phyloP scores from a whole-genome alignment of 2,329 filamentous ascomycete genomes.

The Penicillium sp. region DNA sequence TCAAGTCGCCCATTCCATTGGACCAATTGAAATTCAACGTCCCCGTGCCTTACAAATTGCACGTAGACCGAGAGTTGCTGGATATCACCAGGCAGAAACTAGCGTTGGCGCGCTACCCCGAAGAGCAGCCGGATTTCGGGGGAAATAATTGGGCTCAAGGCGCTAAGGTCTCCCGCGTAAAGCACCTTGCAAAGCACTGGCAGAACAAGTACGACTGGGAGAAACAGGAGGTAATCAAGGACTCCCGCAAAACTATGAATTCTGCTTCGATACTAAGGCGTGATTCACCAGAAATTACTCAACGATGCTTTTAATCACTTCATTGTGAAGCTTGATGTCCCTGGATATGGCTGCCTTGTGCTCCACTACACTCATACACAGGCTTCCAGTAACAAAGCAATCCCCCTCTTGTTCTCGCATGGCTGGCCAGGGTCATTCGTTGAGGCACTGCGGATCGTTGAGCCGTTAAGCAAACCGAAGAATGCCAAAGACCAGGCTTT shows the following conservation, averaged over 20 bases:
- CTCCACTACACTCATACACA: constrained; percentile 29
- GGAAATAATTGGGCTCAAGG: constrained; percentile 11
- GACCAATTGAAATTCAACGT: constrained; percentile 16
- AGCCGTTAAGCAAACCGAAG: neutral
- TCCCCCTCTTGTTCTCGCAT: constrained; percentile 41
- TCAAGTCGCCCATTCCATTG: constrained; percentile 2
- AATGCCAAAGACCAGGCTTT: constrained; percentile 8
- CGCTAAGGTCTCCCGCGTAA: constrained; percentile 5
- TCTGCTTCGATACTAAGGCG: neutral
- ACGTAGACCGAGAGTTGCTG: neutral
- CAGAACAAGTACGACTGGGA: constrained; percentile 9
- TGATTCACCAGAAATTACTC: constrained; percentile 3
- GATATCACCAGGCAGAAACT: constrained; percentile 10
- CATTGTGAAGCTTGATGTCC: constrained; percentile 3
- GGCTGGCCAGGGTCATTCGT: constrained; percentile 44
- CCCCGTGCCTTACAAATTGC: constrained; percentile 11
- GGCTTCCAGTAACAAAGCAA: constrained; percentile 30
- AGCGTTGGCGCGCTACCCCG: constrained; percentile 13
- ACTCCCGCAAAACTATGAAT: neutral
- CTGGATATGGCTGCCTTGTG: constrained; percentile 8
- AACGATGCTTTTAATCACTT: constrained; percentile 7
- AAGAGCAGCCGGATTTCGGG: constrained; percentile 18
- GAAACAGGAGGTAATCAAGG: constrained; percentile 3
- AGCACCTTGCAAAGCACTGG: constrained; percentile 5
- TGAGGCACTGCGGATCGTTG: constrained; percentile 24